Evolutionary conservation across 306 rosid species (phyloP).

Genomic region (Ceratonia siliqua): DNA sequence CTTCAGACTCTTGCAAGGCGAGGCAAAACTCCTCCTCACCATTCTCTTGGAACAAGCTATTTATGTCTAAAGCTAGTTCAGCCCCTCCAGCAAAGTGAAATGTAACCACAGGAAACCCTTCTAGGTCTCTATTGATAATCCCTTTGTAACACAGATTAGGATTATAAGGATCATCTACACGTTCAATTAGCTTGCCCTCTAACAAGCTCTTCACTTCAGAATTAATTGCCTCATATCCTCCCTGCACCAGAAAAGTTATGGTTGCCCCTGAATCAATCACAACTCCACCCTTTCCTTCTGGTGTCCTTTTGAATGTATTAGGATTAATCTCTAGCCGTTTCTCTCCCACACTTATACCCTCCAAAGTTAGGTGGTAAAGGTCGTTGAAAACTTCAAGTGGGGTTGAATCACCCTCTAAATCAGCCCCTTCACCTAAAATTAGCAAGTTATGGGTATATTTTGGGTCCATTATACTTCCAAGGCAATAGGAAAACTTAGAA

Average conservation of each 20-base stretch:
- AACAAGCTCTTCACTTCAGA: not conserved
- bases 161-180: not conserved
- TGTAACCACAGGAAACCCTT: conserved; percentile 14
- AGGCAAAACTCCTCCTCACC: conserved; percentile 7
- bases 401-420: conserved; percentile 21
- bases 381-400: not conserved
- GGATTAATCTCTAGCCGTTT: conserved; percentile 11
- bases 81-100: conserved; percentile 21
- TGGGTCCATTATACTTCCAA: conserved; percentile 31
- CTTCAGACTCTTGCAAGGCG: not conserved
- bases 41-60: conserved; percentile 4
- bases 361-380: conserved; percentile 22
- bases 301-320: not conserved
- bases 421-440: conserved; percentile 23
- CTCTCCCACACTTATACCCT: conserved; percentile 21
- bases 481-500: conserved; percentile 30
- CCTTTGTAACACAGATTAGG: conserved; percentile 17
- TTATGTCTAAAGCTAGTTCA: conserved; percentile 6
- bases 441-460: conserved; percentile 22
- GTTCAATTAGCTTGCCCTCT: not conserved
- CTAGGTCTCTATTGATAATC: not conserved
- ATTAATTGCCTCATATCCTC: not conserved
- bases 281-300: conserved; percentile 18
- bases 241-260: not conserved
- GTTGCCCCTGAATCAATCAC: conserved; percentile 30